Evolutionary conservation across 805 yeast species (phyloP).

Genomic region (Ogataea kodamae): DNA sequence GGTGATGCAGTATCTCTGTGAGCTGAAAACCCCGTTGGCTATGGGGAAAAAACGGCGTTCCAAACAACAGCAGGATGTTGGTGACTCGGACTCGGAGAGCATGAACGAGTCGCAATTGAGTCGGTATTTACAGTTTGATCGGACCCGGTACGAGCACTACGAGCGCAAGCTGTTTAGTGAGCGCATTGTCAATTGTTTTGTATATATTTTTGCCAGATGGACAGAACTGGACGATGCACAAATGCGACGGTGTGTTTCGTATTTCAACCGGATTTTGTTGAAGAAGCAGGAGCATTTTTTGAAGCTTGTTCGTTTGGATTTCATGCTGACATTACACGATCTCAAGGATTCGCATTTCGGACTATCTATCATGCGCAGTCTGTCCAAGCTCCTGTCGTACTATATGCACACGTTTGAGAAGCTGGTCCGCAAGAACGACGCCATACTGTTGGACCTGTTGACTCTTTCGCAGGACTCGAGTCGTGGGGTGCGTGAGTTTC

Average conservation of each 20-base stretch:
- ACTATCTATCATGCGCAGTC: conserved; percentile 50
- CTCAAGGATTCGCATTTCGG: conserved; percentile 49
- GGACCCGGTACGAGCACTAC: conserved; percentile 28
- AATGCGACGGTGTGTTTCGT: conserved; percentile 61
- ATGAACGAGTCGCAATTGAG: conserved; percentile 15
- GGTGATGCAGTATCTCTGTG: conserved; percentile 62
- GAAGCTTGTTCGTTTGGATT: conserved; percentile 65
- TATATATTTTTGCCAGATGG: conserved; percentile 56
- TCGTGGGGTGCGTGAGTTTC: conserved; percentile 45
- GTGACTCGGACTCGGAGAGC: conserved; percentile 18
- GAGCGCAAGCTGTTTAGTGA: conserved; percentile 51
- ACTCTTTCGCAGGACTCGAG: conserved; percentile 51
- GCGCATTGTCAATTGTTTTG: conserved; percentile 60
- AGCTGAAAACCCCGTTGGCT: conserved; percentile 39
- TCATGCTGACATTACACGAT: conserved; percentile 56
- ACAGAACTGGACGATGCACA: conserved; percentile 58
- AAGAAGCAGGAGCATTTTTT: conserved; percentile 53
- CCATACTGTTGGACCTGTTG: conserved; percentile 58
- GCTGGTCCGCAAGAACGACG: conserved; percentile 48
- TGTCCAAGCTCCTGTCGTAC: conserved; percentile 61
- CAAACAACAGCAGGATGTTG: conserved; percentile 8
- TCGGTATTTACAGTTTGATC: conserved; percentile 19
- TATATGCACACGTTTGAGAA: conserved; percentile 58
- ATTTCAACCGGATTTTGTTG: conserved; percentile 67
- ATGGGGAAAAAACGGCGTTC: conserved; percentile 20